Evolutionary conservation across 345 rosid species (phyloP).

Genomic region (Citrus australasica): DNA sequence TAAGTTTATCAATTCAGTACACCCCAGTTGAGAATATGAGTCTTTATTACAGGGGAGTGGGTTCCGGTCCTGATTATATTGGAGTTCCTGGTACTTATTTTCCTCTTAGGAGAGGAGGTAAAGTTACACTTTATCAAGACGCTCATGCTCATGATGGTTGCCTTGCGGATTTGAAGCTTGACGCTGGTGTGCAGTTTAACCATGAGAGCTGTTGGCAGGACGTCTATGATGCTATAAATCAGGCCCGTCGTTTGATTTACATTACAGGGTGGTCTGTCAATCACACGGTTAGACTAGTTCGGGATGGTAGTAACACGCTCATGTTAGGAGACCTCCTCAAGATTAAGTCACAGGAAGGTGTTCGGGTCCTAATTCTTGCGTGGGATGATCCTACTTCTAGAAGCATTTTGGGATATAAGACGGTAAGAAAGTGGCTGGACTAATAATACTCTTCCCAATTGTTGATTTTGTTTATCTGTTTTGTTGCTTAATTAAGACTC

Average conservation of each 20-base stretch:
- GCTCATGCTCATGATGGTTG: constrained; percentile 71
- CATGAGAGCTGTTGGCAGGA: constrained; percentile 78
- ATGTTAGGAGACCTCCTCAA: constrained; percentile 80
- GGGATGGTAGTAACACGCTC: constrained; percentile 35
- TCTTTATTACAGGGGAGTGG: constrained; percentile 54
- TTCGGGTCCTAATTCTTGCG: constrained; percentile 80
- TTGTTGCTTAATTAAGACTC: constrained; percentile 3
- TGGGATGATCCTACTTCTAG: constrained; percentile 98
- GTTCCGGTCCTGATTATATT: constrained; percentile 43
- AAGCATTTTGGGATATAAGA: constrained; percentile 62
- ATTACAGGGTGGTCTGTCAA: constrained; percentile 90
- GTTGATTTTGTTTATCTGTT: background rate
- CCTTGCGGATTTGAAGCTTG: constrained; percentile 60
- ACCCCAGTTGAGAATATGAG: constrained; percentile 48
- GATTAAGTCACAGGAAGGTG: constrained; percentile 92
- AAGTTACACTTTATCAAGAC: constrained; percentile 85
- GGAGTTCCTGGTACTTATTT: constrained; percentile 89
- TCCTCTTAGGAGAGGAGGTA: constrained; percentile 78
- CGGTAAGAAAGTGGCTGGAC: constrained; percentile 40
- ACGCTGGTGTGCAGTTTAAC: constrained; percentile 41
- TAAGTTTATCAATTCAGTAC: constrained; percentile 66
- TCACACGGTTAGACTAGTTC: constrained; percentile 63
- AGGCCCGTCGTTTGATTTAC: constrained; percentile 79
- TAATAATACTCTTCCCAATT: background rate
- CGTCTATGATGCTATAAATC: constrained; percentile 64